phyloP scores from a whole-genome alignment of 1,284 basidiomycete species.

The Ceratobasidium papillatum region DNA sequence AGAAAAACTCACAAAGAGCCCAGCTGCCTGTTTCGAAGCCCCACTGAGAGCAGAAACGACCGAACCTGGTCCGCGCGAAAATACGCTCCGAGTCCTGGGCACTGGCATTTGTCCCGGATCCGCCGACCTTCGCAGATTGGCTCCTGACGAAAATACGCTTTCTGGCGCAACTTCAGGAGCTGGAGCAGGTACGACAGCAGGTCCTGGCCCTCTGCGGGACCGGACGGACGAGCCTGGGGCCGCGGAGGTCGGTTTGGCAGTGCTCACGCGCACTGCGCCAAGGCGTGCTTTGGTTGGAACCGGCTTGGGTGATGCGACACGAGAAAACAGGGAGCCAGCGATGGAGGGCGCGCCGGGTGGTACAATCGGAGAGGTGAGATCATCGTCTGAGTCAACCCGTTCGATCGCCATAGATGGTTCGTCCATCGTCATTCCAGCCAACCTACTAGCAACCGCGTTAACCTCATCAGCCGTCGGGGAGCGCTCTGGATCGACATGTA shows the following conservation, averaged over 20 bases:
- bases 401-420: neutral
- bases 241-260: neutral
- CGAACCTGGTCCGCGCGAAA: constrained; percentile 17
- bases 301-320: constrained; percentile 22
- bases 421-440: constrained; percentile 22
- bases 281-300: neutral
- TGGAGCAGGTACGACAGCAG: neutral
- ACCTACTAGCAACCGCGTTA: neutral
- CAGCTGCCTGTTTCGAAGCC: neutral
- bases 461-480: neutral
- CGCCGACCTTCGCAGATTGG: neutral
- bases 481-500: neutral
- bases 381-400: neutral
- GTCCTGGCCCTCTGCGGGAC: neutral
- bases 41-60: neutral
- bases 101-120: constrained; percentile 5
- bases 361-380: constrained; percentile 12
- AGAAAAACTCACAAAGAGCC: constrained; percentile 1
- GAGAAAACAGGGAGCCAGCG: constrained; percentile 30
- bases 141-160: constrained; percentile 9
- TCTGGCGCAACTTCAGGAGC: constrained; percentile 13
- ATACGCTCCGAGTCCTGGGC: neutral
- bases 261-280: neutral
- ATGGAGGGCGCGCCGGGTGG: constrained; percentile 22
- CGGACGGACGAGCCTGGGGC: neutral